Percentiles rank a stretch among this genome's conserved stretches.
Conservation (phyloP, 139 green algal genomes). For the Desmodesmus armatus region DNA sequence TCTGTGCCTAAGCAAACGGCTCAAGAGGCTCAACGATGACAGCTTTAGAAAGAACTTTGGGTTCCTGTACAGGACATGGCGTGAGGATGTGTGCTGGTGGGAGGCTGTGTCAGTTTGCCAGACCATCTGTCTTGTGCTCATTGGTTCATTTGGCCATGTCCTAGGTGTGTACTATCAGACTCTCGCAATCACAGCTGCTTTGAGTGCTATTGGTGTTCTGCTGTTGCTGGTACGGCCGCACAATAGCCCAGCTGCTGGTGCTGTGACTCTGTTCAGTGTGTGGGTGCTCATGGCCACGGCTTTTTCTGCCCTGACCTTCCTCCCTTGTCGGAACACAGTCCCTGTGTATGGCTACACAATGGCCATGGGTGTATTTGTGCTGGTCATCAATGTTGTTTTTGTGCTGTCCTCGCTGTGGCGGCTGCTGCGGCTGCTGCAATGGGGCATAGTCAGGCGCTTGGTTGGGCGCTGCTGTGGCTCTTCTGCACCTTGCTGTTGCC, state of each 20-base stretch:
- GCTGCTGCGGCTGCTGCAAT: no score
- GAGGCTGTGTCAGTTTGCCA: neutral
- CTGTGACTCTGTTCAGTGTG: neutral
- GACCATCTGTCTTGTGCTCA: neutral
- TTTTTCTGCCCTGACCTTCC: no score
- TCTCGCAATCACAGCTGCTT: no score
- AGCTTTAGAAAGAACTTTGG: neutral
- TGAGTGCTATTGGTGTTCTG: neutral
- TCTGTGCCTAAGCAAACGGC: neutral
- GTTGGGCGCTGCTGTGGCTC: no score
- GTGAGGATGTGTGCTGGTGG: neutral
- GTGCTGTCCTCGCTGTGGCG: no score
- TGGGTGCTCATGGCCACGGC: neutral
- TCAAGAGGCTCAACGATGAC: neutral
- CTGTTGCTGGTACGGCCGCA: neutral
- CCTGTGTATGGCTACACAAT: no score
- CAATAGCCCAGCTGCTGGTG: neutral
- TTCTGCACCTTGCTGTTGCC: no score
- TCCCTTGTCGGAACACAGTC: neutral
- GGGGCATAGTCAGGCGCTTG: no score
- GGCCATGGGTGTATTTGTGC: no score
- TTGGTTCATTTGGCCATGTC: neutral
- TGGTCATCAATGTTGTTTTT: no score
- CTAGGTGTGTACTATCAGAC: neutral
- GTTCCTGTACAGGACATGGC: neutral